Percentiles rank a stretch among this genome's conserved stretches.
Conservation (phyloP, 306 rosid genomes). For the Potentilla sterilis region DNA sequence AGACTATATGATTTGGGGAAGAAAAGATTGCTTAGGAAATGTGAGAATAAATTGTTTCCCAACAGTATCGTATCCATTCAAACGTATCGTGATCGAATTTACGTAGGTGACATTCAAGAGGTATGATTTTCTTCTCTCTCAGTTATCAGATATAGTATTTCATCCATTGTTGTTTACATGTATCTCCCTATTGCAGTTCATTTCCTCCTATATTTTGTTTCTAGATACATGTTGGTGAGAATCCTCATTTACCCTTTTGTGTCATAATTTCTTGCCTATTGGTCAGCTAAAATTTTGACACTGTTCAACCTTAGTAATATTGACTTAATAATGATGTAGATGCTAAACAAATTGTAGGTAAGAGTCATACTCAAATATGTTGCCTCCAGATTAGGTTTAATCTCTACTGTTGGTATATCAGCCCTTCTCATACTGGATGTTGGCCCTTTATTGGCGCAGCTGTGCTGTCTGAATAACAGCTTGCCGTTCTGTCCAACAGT, state of each 20-base stretch:
- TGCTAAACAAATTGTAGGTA: too few species aligned
- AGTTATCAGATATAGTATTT: background rate
- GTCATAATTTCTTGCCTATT: background rate
- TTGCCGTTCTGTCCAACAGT: background rate
- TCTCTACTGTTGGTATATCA: background rate
- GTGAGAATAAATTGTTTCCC: conserved; percentile 95
- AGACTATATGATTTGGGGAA: conserved; percentile 97
- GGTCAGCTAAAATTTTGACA: background rate
- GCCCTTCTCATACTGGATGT: background rate
- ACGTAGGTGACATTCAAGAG: conserved; percentile 92
- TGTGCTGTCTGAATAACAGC: background rate
- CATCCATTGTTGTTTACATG: background rate
- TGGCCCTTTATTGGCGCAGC: background rate
- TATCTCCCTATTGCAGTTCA: background rate
- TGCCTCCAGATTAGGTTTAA: background rate
- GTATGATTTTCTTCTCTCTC: background rate
- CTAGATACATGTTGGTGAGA: background rate
- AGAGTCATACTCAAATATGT: background rate
- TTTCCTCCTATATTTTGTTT: background rate
- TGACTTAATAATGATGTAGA: background rate
- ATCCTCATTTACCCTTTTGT: background rate
- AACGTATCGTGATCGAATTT: conserved; percentile 89
- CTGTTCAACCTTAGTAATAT: background rate
- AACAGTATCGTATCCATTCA: conserved; percentile 77
- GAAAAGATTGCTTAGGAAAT: conserved; percentile 73